phyloP scores from a whole-genome alignment of 2,329 filamentous ascomycete species.

The Colletotrichum truncatum region DNA sequence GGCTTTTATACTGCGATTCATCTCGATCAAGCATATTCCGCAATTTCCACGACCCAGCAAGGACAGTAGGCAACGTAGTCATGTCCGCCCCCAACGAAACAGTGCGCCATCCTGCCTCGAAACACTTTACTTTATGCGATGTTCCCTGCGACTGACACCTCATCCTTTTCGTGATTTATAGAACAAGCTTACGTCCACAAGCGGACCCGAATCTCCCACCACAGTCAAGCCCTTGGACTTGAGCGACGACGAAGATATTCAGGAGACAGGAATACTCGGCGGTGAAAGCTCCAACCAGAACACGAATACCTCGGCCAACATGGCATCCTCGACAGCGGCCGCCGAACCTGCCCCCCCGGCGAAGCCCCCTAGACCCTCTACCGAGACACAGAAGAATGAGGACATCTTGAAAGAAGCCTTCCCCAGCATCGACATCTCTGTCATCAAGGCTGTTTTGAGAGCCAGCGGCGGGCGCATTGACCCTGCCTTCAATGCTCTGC shows the following conservation, averaged over 20 bases:
- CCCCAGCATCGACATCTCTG: constrained; percentile 79
- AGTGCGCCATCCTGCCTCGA: constrained; percentile 46
- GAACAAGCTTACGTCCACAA: constrained; percentile 53
- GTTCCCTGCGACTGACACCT: constrained; percentile 26
- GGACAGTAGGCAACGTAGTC: constrained; percentile 31
- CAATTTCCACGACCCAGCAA: not conserved
- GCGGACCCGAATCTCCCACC: constrained; percentile 70
- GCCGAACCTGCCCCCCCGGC: constrained; percentile 65
- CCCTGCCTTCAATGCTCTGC: constrained; percentile 92
- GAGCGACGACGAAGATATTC: constrained; percentile 73
- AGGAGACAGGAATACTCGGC: constrained; percentile 63
- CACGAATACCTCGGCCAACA: constrained; percentile 37
- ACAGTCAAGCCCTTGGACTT: constrained; percentile 72
- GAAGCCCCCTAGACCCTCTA: constrained; percentile 86
- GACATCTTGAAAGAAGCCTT: constrained; percentile 94
- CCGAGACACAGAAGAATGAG: constrained; percentile 85
- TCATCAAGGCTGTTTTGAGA: constrained; percentile 87
- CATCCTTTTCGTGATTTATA: constrained; percentile 35
- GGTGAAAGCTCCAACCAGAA: constrained; percentile 47
- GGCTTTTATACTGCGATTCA: constrained; percentile 2
- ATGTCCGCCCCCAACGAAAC: constrained; percentile 55
- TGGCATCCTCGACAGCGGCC: constrained; percentile 46
- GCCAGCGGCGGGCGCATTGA: constrained; percentile 91
- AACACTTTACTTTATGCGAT: constrained; percentile 31
- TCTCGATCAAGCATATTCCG: not conserved